Conservation (phyloP, 768 basidiomycete genomes). For the Sporobolomyces pararoseus region DNA sequence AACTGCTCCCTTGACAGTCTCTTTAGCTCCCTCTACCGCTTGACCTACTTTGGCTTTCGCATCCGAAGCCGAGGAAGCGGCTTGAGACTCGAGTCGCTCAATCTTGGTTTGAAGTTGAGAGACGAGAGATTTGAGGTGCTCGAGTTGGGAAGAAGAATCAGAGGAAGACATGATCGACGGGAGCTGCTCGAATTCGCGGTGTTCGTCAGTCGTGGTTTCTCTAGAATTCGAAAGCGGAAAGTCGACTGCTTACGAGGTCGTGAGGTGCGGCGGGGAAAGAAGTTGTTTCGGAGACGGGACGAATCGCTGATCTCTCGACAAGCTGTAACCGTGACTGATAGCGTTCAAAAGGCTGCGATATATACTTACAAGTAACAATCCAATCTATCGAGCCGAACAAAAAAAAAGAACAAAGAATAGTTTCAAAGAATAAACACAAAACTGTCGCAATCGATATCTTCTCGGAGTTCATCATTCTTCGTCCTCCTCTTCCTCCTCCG, state of each 20-base stretch:
- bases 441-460: not conserved
- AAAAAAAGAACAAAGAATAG: too few relatives aligned
- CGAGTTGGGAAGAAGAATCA: constrained; percentile 57
- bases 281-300: too few relatives aligned
- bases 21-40: constrained; percentile 43
- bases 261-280: too few relatives aligned
- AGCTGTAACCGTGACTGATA: too few relatives aligned
- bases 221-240: too few relatives aligned
- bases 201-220: too few relatives aligned
- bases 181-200: not conserved
- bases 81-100: constrained; percentile 65
- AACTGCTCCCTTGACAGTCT: constrained; percentile 30
- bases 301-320: too few relatives aligned
- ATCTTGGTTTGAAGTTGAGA: constrained; percentile 89
- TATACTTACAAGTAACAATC: too few relatives aligned
- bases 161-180: constrained; percentile 18
- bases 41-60: constrained; percentile 35
- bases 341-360: too few relatives aligned
- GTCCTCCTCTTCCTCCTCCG: constrained; percentile 1
- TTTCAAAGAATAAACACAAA: not conserved
- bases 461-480: not conserved
- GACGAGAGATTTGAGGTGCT: constrained; percentile 90
- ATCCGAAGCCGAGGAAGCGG: constrained; percentile 31
- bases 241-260: too few relatives aligned
- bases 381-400: too few relatives aligned